Conservation (phyloP, 1,139 yeast genomes). For the Candida buenavistaensis region DNA sequence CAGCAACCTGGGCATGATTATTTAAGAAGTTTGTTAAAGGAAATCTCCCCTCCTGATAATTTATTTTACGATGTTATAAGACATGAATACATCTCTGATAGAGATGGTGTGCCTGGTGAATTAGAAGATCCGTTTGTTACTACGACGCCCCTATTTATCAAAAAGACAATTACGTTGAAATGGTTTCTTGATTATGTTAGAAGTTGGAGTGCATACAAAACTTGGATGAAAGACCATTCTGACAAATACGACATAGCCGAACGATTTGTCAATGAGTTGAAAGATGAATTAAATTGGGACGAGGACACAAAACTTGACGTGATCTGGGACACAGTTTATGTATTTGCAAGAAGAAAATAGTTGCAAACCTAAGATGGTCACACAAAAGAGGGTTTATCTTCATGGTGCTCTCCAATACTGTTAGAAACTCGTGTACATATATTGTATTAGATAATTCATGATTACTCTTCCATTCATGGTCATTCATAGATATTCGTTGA, state of each 20-base stretch:
- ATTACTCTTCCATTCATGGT: too few species aligned
- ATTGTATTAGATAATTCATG: too few species aligned
- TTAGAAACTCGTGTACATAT: background rate
- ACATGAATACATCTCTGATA: constrained; percentile 36
- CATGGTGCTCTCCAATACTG: background rate
- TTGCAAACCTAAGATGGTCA: too few species aligned
- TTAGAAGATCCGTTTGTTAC: constrained; percentile 10
- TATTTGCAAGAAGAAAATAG: constrained; percentile 38
- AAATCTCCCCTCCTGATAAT: constrained; percentile 39
- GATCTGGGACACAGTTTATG: constrained; percentile 60
- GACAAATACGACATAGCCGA: constrained; percentile 38
- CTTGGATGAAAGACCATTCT: constrained; percentile 52
- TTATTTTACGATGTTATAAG: constrained; percentile 41
- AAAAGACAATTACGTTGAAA: constrained; percentile 40
- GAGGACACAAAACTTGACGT: constrained; percentile 46
- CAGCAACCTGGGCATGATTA: constrained; percentile 69
- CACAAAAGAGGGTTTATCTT: constrained; percentile 1
- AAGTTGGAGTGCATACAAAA: constrained; percentile 73
- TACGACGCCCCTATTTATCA: constrained; percentile 38
- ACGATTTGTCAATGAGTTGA: constrained; percentile 44
- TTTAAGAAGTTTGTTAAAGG: constrained; percentile 46
- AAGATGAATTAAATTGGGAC: constrained; percentile 40
- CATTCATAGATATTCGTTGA: too few species aligned
- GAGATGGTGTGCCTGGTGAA: constrained; percentile 21
- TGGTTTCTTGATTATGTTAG: constrained; percentile 51